Evolutionary conservation across 345 rosid genomes (phyloP), one percentile per base, ranked within the genome.

Genomic region (Barbarea vulgaris): DNA sequence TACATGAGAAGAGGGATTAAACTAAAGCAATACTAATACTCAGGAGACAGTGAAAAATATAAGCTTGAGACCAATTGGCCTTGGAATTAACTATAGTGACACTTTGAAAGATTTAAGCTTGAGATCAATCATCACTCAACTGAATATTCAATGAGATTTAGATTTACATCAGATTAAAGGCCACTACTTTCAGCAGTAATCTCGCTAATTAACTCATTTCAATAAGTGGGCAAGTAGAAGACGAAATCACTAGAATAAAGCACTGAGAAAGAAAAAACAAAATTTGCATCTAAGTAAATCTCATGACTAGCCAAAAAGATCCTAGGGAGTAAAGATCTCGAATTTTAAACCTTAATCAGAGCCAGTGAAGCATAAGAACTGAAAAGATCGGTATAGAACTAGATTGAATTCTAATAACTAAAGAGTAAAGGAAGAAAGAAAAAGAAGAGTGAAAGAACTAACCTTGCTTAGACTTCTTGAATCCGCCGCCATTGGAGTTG

Each of bases 401-500:
- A 12, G n/a, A 22, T 6, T 39, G 58, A 37, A 68, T 31, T 77
- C 14, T 2, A 61, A n/a, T 47, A 41, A 24, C 37, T 51, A 11
- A 19, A 67, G 19, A 52, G 46, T 42, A 31, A 19, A 50, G 2
- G 52, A 72, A 72, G 18, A 85, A 69, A 42, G 7, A 21, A 12
- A 19, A 11, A 14, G 33, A 44, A 48, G 11, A 47, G 53, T 41
- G 34, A 52, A 47, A 79, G 71, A 63, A 52, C 79, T 54, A 79
- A 79, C 82, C 98, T 81, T 83, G 89, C 81, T 80, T 90, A 54
- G 82, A 54, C 84, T 81, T 90, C 87, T 92, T 93, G 63, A 75
- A 27, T 61, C 89, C 89, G 51, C 81, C 77, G 41, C 98, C 96
- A 85, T 90, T 93, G 54, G 80, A 80, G 70, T 78, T 78, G 74